phyloP scores from a whole-genome alignment of 2,329 filamentous ascomycete genomes.

The Rhynchosporium graminicola region DNA sequence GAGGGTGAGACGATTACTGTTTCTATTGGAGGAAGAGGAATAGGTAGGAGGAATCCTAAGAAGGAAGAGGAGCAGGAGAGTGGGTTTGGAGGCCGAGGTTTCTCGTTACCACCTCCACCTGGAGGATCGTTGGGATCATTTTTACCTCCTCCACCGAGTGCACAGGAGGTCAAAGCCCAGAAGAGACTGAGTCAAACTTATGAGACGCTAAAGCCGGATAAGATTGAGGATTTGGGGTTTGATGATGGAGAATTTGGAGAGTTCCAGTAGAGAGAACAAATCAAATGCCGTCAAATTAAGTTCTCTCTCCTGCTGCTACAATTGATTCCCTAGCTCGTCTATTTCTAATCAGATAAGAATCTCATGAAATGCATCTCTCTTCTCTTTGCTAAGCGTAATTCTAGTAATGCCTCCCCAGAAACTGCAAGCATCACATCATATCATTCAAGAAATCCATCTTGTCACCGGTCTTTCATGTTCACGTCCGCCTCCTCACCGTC shows the following conservation, averaged over 20 bases:
- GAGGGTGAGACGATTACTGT: slow-evolving; percentile 88
- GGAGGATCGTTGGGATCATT: slow-evolving; percentile 43
- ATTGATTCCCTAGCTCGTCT: too few relatives aligned
- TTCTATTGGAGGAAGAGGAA: slow-evolving; percentile 62
- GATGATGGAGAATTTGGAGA: slow-evolving; percentile 89
- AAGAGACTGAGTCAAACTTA: slow-evolving; percentile 54
- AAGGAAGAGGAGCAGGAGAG: slow-evolving; percentile 34
- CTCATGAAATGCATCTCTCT: too few relatives aligned
- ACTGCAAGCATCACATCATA: too few relatives aligned
- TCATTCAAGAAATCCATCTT: too few relatives aligned
- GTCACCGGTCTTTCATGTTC: neutral
- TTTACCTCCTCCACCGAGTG: slow-evolving; percentile 68
- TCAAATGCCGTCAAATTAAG: neutral
- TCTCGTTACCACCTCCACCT: slow-evolving; percentile 72
- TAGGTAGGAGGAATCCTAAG: slow-evolving; percentile 34
- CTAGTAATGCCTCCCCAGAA: neutral
- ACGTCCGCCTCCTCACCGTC: too few relatives aligned
- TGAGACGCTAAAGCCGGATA: slow-evolving; percentile 46
- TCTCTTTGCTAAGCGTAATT: too few relatives aligned
- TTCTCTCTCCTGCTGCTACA: neutral
- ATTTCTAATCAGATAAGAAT: too few relatives aligned
- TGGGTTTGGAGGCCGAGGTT: slow-evolving; percentile 43
- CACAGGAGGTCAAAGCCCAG: slow-evolving; percentile 60
- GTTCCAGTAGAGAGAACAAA: slow-evolving; percentile 50
- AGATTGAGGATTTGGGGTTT: slow-evolving; percentile 69